These are phyloP conservation scores for Avena eriantha DNA, from an alignment of 176 grass and related monocot species.

Conservation along the genomic window DNA sequence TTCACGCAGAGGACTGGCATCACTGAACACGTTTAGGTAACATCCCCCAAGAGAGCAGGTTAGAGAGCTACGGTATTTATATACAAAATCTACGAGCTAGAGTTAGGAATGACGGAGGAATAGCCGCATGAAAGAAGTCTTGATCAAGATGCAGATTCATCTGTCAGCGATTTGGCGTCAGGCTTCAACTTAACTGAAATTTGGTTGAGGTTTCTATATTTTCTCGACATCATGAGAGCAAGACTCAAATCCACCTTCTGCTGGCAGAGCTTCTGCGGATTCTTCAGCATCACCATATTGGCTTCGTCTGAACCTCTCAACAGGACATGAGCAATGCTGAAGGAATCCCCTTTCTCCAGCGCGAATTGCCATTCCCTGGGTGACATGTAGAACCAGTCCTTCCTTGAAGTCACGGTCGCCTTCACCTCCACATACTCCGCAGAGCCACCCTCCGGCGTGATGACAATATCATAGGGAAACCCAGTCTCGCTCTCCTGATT, in stretches of 20 bases:
- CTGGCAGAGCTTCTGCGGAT: constrained; percentile 66
- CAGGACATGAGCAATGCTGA: constrained; percentile 74
- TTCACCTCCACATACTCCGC: constrained; percentile 92
- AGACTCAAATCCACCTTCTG: constrained; percentile 60
- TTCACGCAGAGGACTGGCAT: not conserved
- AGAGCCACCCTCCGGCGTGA: constrained; percentile 34
- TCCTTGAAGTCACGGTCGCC: constrained; percentile 61
- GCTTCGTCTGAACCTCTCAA: constrained; percentile 53
- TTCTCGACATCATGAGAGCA: constrained; percentile 63
- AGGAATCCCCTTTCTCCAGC: constrained; percentile 67
- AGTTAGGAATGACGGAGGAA: not conserved
- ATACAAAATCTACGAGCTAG: not conserved
- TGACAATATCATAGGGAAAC: constrained; percentile 80
- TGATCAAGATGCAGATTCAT: constrained; percentile 21
- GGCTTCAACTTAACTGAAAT: not conserved
- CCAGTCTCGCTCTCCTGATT: constrained; percentile 75
- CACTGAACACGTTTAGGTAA: not conserved
- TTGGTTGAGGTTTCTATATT: not conserved
- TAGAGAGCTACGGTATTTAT: not conserved
- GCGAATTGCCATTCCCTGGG: constrained; percentile 90
- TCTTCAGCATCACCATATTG: constrained; percentile 67
- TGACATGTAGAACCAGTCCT: constrained; percentile 80
- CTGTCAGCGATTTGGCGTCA: not conserved
- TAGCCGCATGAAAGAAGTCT: not conserved
- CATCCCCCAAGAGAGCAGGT: not conserved